Conservation (phyloP, 805 yeast genomes). For the Schwanniomyces pseudopolymorphus region DNA sequence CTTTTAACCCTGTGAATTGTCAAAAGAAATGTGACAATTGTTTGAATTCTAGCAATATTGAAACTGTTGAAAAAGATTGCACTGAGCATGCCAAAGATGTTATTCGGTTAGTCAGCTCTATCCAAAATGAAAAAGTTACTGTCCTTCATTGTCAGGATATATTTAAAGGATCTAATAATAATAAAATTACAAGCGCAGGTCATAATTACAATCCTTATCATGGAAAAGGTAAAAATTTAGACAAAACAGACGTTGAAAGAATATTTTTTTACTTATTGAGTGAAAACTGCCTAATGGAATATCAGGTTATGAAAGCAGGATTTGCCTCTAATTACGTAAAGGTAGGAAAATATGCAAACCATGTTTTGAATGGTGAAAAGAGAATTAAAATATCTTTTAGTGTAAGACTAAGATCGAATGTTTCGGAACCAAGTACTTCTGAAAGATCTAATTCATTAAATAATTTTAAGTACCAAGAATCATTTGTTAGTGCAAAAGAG, state of each 20-base stretch:
- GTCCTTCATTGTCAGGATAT: conserved; percentile 80
- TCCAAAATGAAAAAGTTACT: conserved; percentile 67
- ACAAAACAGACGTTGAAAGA: conserved; percentile 75
- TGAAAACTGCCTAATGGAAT: conserved; percentile 66
- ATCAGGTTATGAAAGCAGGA: conserved; percentile 70
- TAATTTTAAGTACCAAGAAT: conserved; percentile 16
- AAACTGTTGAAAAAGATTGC: conserved; percentile 60
- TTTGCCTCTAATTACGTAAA: conserved; percentile 76
- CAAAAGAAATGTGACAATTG: conserved; percentile 85
- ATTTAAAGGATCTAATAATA: conserved; percentile 66
- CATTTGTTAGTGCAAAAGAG: conserved; percentile 18
- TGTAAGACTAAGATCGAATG: conserved; percentile 7
- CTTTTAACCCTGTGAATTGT: conserved; percentile 66
- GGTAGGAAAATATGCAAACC: conserved; percentile 55
- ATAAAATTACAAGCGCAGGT: conserved; percentile 62
- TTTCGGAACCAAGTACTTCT: background rate
- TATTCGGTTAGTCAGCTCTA: conserved; percentile 53
- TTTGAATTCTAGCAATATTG: conserved; percentile 32
- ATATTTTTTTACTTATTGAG: conserved; percentile 76
- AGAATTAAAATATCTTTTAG: conserved; percentile 55
- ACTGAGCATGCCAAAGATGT: conserved; percentile 62
- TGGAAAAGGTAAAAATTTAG: conserved; percentile 66
- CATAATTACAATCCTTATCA: conserved; percentile 61
- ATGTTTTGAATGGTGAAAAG: conserved; percentile 44
- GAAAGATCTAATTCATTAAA: conserved; percentile 3